Evolutionary conservation across 2,329 filamentous ascomycete species (phyloP).

Genomic region (Trichoderma breve): DNA sequence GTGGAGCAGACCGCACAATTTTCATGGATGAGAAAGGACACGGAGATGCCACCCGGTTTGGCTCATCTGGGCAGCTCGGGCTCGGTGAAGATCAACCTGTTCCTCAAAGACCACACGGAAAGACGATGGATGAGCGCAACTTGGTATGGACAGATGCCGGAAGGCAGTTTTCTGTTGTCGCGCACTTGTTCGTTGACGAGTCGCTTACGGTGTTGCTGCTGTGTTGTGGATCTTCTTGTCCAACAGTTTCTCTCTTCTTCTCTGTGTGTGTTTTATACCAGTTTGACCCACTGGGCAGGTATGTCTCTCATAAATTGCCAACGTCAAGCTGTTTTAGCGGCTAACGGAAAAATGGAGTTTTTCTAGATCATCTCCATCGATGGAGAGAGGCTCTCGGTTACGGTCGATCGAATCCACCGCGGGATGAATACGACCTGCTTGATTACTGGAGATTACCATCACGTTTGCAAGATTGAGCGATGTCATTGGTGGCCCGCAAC

Average conservation of each 20-base stretch:
- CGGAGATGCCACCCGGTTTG: not conserved
- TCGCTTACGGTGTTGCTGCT: not conserved
- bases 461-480: not conserved
- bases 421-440: not conserved
- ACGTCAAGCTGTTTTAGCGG: not conserved
- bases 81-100: not conserved
- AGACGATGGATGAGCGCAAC: not conserved
- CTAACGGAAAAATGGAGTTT: not conserved
- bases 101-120: not conserved
- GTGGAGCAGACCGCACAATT: not conserved
- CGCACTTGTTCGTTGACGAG: not conserved
- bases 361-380: not conserved
- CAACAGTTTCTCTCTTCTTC: not conserved
- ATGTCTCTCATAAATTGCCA: not conserved
- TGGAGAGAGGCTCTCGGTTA: not conserved
- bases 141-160: not conserved
- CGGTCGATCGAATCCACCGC: not conserved
- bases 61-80: not conserved
- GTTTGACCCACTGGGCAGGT: not conserved
- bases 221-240: not conserved
- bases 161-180: slow-evolving; percentile 6
- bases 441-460: not conserved
- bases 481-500: not conserved
- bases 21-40: not conserved
- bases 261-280: not conserved